phyloP scores from a whole-genome alignment of 225 moss, liverwort and hornwort genomes.

The Marchantia paleacea region DNA sequence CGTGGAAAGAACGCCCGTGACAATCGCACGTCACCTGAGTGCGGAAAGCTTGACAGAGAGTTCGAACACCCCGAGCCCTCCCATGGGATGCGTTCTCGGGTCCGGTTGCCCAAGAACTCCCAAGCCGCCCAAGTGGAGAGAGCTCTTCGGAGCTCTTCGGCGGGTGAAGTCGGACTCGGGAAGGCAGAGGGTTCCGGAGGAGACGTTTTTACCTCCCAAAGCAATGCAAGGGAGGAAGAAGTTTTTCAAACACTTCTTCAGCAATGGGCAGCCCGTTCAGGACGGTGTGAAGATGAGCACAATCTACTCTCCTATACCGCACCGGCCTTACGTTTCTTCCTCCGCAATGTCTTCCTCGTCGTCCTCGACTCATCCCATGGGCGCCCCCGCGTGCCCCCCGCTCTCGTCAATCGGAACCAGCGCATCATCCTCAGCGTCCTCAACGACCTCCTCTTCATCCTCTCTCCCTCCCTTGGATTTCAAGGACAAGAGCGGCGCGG shows the following conservation, averaged over 20 bases:
- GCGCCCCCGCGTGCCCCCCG: constrained; percentile 1
- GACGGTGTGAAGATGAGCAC: constrained; percentile 25
- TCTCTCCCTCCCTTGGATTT: neutral
- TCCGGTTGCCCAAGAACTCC: constrained; percentile 39
- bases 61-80: constrained; percentile 30
- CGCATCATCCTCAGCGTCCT: neutral
- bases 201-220: constrained; percentile 39
- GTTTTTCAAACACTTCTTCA: constrained; percentile 47
- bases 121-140: constrained; percentile 77
- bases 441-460: neutral
- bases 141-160: constrained; percentile 72
- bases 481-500: neutral
- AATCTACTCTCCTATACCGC: neutral
- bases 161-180: constrained; percentile 82
- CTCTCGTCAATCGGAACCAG: neutral
- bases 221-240: constrained; percentile 35
- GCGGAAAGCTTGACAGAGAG: constrained; percentile 35
- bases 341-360: constrained; percentile 4
- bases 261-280: neutral
- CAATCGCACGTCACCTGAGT: constrained; percentile 45
- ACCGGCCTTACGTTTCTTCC: neutral
- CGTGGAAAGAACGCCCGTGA: constrained; percentile 13
- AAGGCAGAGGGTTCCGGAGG: constrained; percentile 57
- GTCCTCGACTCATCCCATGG: neutral
- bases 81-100: constrained; percentile 35